phyloP scores from a whole-genome alignment of 257 asterid species.

The Knoxia roxburghii region DNA sequence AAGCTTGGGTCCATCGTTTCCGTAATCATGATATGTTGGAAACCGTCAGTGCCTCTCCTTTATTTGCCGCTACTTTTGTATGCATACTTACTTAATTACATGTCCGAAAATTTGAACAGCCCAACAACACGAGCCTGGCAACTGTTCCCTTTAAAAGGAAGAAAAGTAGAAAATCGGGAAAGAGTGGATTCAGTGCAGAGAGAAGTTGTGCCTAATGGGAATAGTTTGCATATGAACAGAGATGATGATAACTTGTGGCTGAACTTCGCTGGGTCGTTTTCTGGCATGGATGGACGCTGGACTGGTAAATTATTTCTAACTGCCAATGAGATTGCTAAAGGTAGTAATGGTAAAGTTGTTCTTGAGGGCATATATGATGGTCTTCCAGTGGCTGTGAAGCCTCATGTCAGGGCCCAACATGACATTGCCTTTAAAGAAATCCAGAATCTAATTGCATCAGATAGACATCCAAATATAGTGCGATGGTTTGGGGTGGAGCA shows the following conservation, averaged over 20 bases:
- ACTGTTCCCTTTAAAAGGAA: conserved; percentile 49
- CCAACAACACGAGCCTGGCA: conserved; percentile 21
- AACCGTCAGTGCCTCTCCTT: conserved; percentile 17
- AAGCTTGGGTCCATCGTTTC: conserved; percentile 63
- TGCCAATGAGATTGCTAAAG: conserved; percentile 72
- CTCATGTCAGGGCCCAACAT: conserved; percentile 76
- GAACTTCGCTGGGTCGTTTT: conserved; percentile 41
- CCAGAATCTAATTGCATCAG: conserved; percentile 81
- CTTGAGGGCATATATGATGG: conserved; percentile 85
- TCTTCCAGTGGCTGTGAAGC: conserved; percentile 89
- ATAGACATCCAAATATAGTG: conserved; percentile 79
- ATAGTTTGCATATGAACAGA: conserved; percentile 23
- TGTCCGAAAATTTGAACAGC: conserved; percentile 26
- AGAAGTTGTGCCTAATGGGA: conserved; percentile 34
- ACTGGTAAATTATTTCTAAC: conserved; percentile 78
- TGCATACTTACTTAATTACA: conserved; percentile 20
- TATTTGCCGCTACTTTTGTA: conserved; percentile 25
- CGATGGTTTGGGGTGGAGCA: conserved; percentile 89
- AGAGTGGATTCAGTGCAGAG: conserved; percentile 37
- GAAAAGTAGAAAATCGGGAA: conserved; percentile 56
- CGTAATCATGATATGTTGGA: conserved; percentile 47
- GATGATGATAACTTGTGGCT: conserved; percentile 38
- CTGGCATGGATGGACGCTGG: conserved; percentile 47
- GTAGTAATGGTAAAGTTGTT: conserved; percentile 87
- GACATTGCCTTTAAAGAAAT: conserved; percentile 82